Percentiles rank a stretch among this genome's conserved stretches.
These are phyloP conservation scores for Celoporthe dispersa DNA, from an alignment of 2,329 filamentous ascomycete species.

Conservation along the genomic window DNA sequence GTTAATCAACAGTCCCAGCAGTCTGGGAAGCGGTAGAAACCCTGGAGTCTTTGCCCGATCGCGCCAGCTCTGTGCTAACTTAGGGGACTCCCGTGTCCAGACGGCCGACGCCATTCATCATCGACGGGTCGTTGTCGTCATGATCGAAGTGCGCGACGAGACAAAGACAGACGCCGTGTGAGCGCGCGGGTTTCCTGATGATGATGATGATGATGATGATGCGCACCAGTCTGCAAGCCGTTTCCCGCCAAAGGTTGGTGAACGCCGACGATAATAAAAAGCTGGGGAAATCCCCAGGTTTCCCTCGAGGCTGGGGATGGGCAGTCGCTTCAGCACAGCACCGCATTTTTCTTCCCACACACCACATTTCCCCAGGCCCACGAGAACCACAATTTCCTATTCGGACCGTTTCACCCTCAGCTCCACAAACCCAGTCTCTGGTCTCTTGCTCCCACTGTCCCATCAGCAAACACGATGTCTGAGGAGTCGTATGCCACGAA, in stretches of 20 bases:
- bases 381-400: conserved; percentile 24
- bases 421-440: conserved; percentile 8
- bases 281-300: conserved; percentile 18
- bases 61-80: not conserved
- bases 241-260: not conserved
- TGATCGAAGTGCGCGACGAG: not conserved
- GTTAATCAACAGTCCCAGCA: not conserved
- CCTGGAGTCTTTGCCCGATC: not conserved
- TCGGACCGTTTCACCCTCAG: conserved; percentile 14
- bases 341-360: conserved; percentile 3
- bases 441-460: not conserved
- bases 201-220: not conserved
- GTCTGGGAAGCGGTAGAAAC: not conserved
- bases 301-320: not conserved
- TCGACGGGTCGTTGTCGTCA: conserved; percentile 24
- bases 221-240: not conserved
- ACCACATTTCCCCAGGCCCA: conserved; percentile 10
- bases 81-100: not conserved
- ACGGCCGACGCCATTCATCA: not conserved
- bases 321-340: not conserved
- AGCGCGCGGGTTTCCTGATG: not conserved
- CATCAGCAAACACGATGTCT: conserved; percentile 21
- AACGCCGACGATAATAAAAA: conserved; percentile 23
- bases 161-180: not conserved
- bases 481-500: conserved; percentile 23